These are phyloP conservation scores for Emergomyces pasteurianus DNA, from an alignment of 2,329 filamentous ascomycete species.

Conservation along the genomic window DNA sequence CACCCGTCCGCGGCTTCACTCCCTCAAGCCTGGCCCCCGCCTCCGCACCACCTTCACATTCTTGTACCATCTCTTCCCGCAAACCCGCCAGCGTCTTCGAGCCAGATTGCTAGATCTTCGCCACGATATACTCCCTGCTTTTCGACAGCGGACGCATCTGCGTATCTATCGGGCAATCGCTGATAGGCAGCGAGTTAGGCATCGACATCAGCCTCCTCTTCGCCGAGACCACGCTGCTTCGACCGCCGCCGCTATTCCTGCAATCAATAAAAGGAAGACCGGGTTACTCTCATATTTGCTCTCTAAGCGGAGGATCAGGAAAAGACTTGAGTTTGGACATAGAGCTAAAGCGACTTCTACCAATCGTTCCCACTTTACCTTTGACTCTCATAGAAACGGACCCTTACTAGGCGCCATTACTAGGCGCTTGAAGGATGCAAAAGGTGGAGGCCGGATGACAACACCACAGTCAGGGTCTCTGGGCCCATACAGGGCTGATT, in stretches of 20 bases:
- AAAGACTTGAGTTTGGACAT: not conserved
- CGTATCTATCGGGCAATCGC: conserved; percentile 66
- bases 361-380: not conserved
- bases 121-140: conserved; percentile 59
- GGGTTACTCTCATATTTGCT: not conserved
- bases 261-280: not conserved
- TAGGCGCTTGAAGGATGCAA: not conserved
- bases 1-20: not conserved
- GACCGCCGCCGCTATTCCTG: not conserved
- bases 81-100: conserved; percentile 50
- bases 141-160: conserved; percentile 61
- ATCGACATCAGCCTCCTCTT: conserved; percentile 32
- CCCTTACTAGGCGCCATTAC: not conserved
- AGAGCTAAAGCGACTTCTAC: not conserved
- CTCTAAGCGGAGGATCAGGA: not conserved
- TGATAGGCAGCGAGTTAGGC: conserved; percentile 46
- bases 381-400: not conserved
- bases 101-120: conserved; percentile 58
- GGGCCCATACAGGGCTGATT: not conserved
- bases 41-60: conserved; percentile 16
- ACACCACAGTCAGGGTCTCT: not conserved
- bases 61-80: conserved; percentile 54
- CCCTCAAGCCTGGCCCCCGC: not conserved
- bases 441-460: not conserved
- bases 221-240: conserved; percentile 13